Evolutionary conservation across 306 rosid genomes (phyloP).

Genomic region (Trichosanthes truncata): DNA sequence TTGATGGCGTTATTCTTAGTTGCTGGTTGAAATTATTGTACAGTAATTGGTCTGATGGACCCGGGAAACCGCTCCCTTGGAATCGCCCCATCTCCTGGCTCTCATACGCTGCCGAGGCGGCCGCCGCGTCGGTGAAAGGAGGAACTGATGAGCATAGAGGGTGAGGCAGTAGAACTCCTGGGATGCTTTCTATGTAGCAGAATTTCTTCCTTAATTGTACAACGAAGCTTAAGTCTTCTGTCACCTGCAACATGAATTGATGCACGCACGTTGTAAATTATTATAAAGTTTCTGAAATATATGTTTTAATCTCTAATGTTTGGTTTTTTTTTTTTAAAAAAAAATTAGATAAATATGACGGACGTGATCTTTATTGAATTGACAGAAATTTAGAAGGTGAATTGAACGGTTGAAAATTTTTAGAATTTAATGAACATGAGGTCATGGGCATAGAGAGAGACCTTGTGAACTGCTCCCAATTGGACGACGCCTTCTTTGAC

Average conservation of each 20-base stretch:
- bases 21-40: constrained; percentile 32
- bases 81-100: constrained; percentile 38
- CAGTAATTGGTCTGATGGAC: constrained; percentile 14
- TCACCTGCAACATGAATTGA: constrained; percentile 49
- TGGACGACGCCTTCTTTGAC: constrained; percentile 98
- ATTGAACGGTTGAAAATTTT: background rate
- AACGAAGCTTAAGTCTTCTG: constrained; percentile 82
- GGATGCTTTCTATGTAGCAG: constrained; percentile 92
- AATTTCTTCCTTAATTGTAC: constrained; percentile 73
- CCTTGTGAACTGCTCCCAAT: constrained; percentile 86
- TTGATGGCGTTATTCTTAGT: constrained; percentile 48
- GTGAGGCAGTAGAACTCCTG: constrained; percentile 93
- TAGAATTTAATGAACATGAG: background rate
- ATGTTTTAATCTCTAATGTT: background rate
- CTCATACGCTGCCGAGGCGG: constrained; percentile 9
- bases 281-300: too few relatives aligned
- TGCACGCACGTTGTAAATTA: too few relatives aligned
- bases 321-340: too few relatives aligned
- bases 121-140: background rate
- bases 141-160: constrained; percentile 69
- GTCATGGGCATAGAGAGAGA: background rate
- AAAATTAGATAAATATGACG: background rate
- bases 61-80: constrained; percentile 19
- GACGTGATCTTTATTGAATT: background rate
- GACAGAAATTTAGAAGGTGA: background rate